Evolutionary conservation across 2,329 filamentous ascomycete species (phyloP).

Genomic region (Ceratocystis alfenasii): DNA sequence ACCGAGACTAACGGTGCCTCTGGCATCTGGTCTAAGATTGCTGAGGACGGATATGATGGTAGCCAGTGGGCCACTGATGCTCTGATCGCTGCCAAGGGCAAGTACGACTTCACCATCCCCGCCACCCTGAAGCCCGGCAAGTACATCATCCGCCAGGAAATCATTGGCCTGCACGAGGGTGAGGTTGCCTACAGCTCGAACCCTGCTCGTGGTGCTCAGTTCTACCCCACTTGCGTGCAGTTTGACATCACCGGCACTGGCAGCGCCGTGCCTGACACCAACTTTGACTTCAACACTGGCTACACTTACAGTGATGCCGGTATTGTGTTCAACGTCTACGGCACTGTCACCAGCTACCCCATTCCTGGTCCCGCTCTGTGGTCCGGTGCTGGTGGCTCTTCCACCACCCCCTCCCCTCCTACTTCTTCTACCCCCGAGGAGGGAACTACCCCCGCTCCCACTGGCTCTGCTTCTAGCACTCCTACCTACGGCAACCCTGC

Average conservation of each 20-base stretch:
- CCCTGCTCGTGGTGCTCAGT: slow-evolving; percentile 35
- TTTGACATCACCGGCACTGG: slow-evolving; percentile 34
- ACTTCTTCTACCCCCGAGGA: background rate
- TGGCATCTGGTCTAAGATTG: slow-evolving; percentile 40
- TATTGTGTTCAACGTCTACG: slow-evolving; percentile 49
- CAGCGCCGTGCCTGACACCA: slow-evolving; percentile 34
- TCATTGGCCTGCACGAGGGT: slow-evolving; percentile 42
- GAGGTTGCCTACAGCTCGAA: slow-evolving; percentile 30
- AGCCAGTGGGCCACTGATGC: slow-evolving; percentile 35
- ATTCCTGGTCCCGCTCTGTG: slow-evolving; percentile 31
- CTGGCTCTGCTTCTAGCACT: background rate
- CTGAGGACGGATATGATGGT: slow-evolving; percentile 31
- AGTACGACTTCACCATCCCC: slow-evolving; percentile 38
- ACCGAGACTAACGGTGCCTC: slow-evolving; percentile 35
- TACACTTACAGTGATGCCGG: slow-evolving; percentile 48
- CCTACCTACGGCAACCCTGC: slow-evolving; percentile 10
- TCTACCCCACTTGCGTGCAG: slow-evolving; percentile 42
- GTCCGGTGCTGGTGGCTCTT: slow-evolving; percentile 21
- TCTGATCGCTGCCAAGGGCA: slow-evolving; percentile 40
- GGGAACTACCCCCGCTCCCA: background rate
- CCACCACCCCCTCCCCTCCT: background rate
- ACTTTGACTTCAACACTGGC: slow-evolving; percentile 39
- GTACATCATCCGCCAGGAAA: slow-evolving; percentile 45
- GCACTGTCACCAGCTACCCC: slow-evolving; percentile 26
- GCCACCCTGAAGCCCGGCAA: slow-evolving; percentile 36